Conservation (phyloP, 2,329 filamentous ascomycete species). For the Pseudopithomyces chartarum region DNA sequence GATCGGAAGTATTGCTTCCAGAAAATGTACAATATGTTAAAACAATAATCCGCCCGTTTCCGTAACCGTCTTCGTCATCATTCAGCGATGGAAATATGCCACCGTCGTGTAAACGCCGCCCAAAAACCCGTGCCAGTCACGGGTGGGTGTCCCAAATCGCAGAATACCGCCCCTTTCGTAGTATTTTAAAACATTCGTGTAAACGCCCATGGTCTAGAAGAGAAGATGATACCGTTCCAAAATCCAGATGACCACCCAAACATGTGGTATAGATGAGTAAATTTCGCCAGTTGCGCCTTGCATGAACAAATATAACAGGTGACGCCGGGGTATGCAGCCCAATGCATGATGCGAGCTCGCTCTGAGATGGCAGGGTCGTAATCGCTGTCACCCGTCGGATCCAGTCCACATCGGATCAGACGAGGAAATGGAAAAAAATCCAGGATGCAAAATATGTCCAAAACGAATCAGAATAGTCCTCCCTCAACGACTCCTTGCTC, state of each 20-base stretch:
- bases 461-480: conserved; percentile 34
- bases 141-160: conserved; percentile 10
- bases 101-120: conserved; percentile 12
- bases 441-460: not conserved
- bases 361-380: conserved; percentile 38
- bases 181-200: conserved; percentile 6
- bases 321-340: conserved; percentile 43
- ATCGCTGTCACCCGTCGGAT: conserved; percentile 32
- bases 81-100: conserved; percentile 12
- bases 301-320: conserved; percentile 23
- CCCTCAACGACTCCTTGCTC: conserved; percentile 43
- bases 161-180: conserved; percentile 8
- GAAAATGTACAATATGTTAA: conserved; percentile 9
- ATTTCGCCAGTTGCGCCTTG: conserved; percentile 41
- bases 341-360: conserved; percentile 41
- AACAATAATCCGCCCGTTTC: conserved; percentile 1
- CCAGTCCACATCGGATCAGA: conserved; percentile 4
- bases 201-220: conserved; percentile 20
- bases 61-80: conserved; percentile 7
- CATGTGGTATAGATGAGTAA: conserved; percentile 20
- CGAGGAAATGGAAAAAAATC: not conserved
- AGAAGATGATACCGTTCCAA: conserved; percentile 17
- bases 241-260: conserved; percentile 29
- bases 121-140: conserved; percentile 3
- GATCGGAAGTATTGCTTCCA: not conserved